phyloP scores from a whole-genome alignment of 2,329 filamentous ascomycete genomes.

The Fusarium albidum region DNA sequence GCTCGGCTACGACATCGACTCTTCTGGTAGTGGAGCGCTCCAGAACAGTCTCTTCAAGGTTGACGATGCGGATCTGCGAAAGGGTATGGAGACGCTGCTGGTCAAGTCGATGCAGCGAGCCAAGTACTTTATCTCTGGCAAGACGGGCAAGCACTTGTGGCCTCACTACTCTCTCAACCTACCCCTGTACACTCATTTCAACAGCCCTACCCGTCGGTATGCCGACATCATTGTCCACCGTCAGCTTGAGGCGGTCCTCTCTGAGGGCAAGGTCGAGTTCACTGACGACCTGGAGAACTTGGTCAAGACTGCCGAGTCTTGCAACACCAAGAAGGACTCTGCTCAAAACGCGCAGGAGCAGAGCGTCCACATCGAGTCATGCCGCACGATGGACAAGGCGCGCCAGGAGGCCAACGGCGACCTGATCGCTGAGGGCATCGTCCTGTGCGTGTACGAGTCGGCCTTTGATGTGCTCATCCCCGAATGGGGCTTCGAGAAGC shows the following conservation, averaged over 20 bases:
- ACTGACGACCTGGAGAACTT: slow-evolving; percentile 87
- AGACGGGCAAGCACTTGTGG: slow-evolving; percentile 78
- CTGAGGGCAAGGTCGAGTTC: slow-evolving; percentile 83
- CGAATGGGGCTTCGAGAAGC: slow-evolving; percentile 98
- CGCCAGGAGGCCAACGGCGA: slow-evolving; percentile 88
- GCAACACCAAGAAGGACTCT: slow-evolving; percentile 99
- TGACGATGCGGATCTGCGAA: slow-evolving; percentile 86
- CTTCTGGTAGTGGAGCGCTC: slow-evolving; percentile 85
- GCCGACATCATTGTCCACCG: slow-evolving; percentile 95
- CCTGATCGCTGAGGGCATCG: slow-evolving; percentile 93
- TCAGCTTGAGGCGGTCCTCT: slow-evolving; percentile 87
- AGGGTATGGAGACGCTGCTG: slow-evolving; percentile 96
- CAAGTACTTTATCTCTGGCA: slow-evolving; percentile 91
- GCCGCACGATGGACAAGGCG: slow-evolving; percentile 93
- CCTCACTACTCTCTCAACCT: slow-evolving; percentile 93
- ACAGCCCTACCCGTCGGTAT: slow-evolving; percentile 92
- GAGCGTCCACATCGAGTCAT: slow-evolving; percentile 98
- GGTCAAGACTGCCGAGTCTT: slow-evolving; percentile 91
- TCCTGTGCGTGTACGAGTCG: slow-evolving; percentile 97
- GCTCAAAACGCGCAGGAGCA: slow-evolving; percentile 98
- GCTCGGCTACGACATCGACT: slow-evolving; percentile 89
- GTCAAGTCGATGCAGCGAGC: slow-evolving; percentile 96
- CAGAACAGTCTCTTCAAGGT: slow-evolving; percentile 97
- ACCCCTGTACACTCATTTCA: slow-evolving; percentile 96
- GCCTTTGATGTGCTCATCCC: slow-evolving; percentile 98